These are phyloP conservation scores for Cruciata laevipes DNA, from an alignment of 257 asterid species.

Conservation along the genomic window DNA sequence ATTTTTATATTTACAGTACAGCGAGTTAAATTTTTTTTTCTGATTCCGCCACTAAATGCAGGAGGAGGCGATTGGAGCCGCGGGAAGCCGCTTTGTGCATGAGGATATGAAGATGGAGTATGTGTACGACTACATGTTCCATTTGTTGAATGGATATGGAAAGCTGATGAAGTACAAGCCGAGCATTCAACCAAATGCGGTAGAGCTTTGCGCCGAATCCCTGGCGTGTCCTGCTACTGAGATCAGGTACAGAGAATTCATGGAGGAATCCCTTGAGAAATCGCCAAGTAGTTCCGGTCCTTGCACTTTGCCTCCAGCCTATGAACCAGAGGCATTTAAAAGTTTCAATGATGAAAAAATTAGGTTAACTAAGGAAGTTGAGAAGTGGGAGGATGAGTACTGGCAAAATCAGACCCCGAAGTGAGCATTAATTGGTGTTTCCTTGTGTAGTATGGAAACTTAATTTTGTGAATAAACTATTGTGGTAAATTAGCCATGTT, in stretches of 20 bases:
- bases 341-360: slow-evolving; percentile 33
- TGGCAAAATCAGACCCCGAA: slow-evolving; percentile 38
- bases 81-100: slow-evolving; percentile 65
- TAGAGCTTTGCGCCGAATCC: slow-evolving; percentile 62
- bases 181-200: slow-evolving; percentile 39
- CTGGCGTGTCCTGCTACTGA: slow-evolving; percentile 50
- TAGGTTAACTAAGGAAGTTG: slow-evolving; percentile 47
- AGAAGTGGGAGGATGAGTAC: slow-evolving; percentile 56
- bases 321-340: slow-evolving; percentile 37
- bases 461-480: background rate
- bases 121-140: slow-evolving; percentile 69
- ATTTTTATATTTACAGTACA: no score
- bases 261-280: slow-evolving; percentile 67
- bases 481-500: background rate
- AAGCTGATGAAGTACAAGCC: slow-evolving; percentile 67
- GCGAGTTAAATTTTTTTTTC: background rate
- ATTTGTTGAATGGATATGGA: slow-evolving; percentile 59
- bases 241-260: slow-evolving; percentile 40
- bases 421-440: background rate
- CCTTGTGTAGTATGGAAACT: background rate
- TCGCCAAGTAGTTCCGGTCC: slow-evolving; percentile 51
- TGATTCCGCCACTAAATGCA: slow-evolving; percentile 8
- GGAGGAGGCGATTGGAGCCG: slow-evolving; percentile 72
- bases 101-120: slow-evolving; percentile 73
- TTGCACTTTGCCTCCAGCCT: slow-evolving; percentile 66